A percentile compares a stretch with the other conserved stretches of the same genome.
Evolutionary conservation across 345 rosid genomes (phyloP).

Genomic region (Litchi chinensis): DNA sequence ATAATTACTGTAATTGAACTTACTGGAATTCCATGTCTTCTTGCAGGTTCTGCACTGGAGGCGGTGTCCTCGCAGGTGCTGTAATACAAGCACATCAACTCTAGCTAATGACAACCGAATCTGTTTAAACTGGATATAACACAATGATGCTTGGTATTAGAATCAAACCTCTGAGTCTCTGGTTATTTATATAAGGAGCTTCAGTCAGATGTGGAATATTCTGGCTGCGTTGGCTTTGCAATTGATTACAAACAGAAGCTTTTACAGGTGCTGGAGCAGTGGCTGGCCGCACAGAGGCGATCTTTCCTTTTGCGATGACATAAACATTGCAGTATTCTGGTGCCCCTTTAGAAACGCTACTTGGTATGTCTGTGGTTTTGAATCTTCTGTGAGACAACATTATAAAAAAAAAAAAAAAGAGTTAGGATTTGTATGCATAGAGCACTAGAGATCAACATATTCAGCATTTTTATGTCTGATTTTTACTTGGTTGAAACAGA

Average conservation of each 20-base stretch:
- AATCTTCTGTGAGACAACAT: slow-evolving; percentile 48
- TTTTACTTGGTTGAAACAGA: no score
- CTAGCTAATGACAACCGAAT: neutral
- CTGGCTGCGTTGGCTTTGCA: slow-evolving; percentile 19
- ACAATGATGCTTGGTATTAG: neutral
- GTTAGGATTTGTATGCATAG: neutral
- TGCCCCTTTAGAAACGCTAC: slow-evolving; percentile 54
- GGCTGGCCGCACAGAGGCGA: slow-evolving; percentile 61
- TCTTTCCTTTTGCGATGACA: slow-evolving; percentile 64
- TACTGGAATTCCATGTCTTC: slow-evolving; percentile 48
- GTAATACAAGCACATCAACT: slow-evolving; percentile 1
- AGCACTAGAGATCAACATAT: neutral
- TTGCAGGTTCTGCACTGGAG: slow-evolving; percentile 18
- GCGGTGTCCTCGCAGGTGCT: slow-evolving; percentile 29
- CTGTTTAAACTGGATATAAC: neutral
- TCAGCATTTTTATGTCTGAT: no score
- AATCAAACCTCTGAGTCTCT: slow-evolving; percentile 35
- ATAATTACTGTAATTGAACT: slow-evolving; percentile 6
- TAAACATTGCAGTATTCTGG: slow-evolving; percentile 79
- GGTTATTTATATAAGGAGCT: neutral
- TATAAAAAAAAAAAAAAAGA: neutral
- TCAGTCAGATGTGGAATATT: slow-evolving; percentile 10
- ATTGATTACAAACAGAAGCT: slow-evolving; percentile 19
- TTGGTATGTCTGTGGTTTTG: slow-evolving; percentile 58
- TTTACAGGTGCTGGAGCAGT: slow-evolving; percentile 37